phyloP scores from a whole-genome alignment of 1,284 basidiomycete species.

The Entoloma clypeatum region DNA sequence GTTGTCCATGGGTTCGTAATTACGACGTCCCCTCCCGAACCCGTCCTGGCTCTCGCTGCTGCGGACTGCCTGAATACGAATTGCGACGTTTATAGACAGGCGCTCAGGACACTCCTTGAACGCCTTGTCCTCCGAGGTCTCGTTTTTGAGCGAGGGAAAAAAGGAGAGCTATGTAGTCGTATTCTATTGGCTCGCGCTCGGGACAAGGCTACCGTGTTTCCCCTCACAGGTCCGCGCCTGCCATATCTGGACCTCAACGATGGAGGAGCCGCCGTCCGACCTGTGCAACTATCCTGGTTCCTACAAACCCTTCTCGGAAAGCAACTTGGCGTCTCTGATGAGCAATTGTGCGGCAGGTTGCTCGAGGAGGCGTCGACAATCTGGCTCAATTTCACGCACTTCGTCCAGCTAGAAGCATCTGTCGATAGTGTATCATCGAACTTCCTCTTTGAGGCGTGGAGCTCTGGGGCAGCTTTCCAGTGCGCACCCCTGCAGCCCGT shows the following conservation, averaged over 20 bases:
- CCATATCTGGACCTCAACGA: slow-evolving; percentile 1
- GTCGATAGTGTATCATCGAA: slow-evolving; percentile 2
- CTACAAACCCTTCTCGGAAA: slow-evolving; percentile 10
- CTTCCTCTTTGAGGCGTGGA: slow-evolving; percentile 11
- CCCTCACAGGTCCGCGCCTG: neutral
- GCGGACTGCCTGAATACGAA: too few species aligned
- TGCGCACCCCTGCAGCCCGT: slow-evolving; percentile 10
- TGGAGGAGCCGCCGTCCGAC: slow-evolving; percentile 4
- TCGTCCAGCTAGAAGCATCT: slow-evolving; percentile 9
- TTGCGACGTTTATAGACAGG: too few species aligned
- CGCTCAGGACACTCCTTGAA: too few species aligned
- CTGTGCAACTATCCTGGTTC: slow-evolving; percentile 10
- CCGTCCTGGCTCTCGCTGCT: too few species aligned
- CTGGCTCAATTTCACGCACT: slow-evolving; percentile 16
- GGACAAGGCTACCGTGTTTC: slow-evolving; percentile 9
- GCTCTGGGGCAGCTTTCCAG: slow-evolving; percentile 11
- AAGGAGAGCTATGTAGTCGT: too few species aligned
- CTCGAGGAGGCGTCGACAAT: slow-evolving; percentile 2
- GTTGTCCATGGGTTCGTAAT: too few species aligned
- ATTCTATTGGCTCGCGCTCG: too few species aligned
- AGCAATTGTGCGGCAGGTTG: slow-evolving; percentile 3
- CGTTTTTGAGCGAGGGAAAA: too few species aligned
- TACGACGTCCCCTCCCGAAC: too few species aligned
- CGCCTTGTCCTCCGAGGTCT: too few species aligned
- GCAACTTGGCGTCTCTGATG: slow-evolving; percentile 4